Base-by-base conservation (phyloP, 257 asterid species). In the Gynochthodes officinalis region DNA sequence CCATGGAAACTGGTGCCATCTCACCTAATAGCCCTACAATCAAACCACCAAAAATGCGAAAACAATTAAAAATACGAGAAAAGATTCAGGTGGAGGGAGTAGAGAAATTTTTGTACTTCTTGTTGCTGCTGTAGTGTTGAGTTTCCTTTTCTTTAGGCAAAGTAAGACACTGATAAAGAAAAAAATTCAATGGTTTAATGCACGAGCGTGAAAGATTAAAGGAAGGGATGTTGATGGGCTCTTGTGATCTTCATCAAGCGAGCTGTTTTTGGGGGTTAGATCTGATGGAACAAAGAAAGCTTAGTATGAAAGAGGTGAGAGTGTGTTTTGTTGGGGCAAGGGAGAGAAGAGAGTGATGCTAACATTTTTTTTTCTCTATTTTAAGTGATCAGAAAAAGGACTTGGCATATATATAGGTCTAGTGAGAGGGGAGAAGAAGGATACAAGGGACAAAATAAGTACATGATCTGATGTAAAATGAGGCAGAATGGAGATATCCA, bases 241-340 rank as follows among this genome's bases (percentile, higher is more conserved):
- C 96, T 76, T 88, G 96, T 87, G 97, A 92, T 76, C 74, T 86
- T 80, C 96, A 87, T 87, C 92, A 88, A 75, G 83, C 84, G 82
- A 69, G 68, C 83, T 66, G 68, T 66, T 75, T 73, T 72, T 82
- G n/a, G 81, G 67, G 82, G 85, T 75, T 84, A 77, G 89, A 80
- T 84, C 79, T 85, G 69, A 61, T 72, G 39, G 71, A 44, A 43
- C 27, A 64, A 84, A 80, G 77, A 81, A 77, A 82, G 83, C 67
- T 72, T 62, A 73, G 64, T 67, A 77, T 62, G 73, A 61, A 32
- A 44, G 35, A 54, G 54, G 44, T 46, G 10, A 28, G 33, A 39
- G 33, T 43, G 39, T 27, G 44, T 32, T 35, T 13, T 21, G 7
- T 28, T 11, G 59, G 25, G 16, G 46, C 12, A 62, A 49, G 30